Evolutionary conservation across 2,329 filamentous ascomycete genomes (phyloP), one percentile per base, ranked within the genome.

Genomic region (Fonsecaea multimorphosa): DNA sequence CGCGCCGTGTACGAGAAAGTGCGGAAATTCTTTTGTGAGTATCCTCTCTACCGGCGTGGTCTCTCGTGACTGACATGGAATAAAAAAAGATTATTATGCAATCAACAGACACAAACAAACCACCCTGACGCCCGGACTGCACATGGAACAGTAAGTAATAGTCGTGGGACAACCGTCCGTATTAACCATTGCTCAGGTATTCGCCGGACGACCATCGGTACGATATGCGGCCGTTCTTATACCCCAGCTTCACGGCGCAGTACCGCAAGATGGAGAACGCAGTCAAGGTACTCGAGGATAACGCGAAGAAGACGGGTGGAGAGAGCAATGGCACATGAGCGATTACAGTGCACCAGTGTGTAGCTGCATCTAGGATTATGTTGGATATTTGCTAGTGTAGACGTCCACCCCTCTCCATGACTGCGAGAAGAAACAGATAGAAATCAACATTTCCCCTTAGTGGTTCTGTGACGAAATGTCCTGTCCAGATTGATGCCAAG

Each of bases 51-150:
- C 44, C 11, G 8, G 8, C 11, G 22, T 49, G 9, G 19, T 27
- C 11, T 3, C 44, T 14, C 44, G 11, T 24, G 14, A 40, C 11
- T 49, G 9, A 49, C 44, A 12, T 12, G 19, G 44, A 24, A n/a
- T n/a, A n/a, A n/a, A n/a, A n/a, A 49, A 24, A 32, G 86, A 80
- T 75, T 59, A 49, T 29, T 63, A 65, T 71, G 89, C 72, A 81
- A 83, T 89, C 70, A 90, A 90, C 72, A 78, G 88, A 9, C 87
- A 90, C 74, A 90, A 90, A 77, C 83, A 84, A 75, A 88, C 86
- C 0, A 82, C 85, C 8, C 75, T 87, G 57, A 88, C 86, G 1
- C 86, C 86, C 0, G 81, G 82, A 2, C 79, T 87, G 44, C 87
- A 88, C 70, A 75, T 81, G 9, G 44, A 49, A 75, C 77, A 51